Evolutionary conservation across 768 basidiomycete genomes (phyloP), one percentile per base, ranked within the genome.

Genomic region (Floccularia luteovirens): DNA sequence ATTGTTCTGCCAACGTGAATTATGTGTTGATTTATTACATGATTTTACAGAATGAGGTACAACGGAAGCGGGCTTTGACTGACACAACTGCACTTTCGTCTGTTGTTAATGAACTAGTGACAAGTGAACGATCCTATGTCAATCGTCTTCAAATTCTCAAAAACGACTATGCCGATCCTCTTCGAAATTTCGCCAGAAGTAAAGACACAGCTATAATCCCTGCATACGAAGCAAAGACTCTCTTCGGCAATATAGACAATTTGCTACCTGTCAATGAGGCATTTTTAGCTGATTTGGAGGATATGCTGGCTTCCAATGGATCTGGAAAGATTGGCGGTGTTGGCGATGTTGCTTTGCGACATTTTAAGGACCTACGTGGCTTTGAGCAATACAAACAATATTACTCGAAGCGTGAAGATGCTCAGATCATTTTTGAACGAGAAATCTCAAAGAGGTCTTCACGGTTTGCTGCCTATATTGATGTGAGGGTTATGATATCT

Each of bases 241-340:
- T 99, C 17, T 98, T 99, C 50, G 90, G 89, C 40, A 98, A 99
- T 61, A 74, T 97, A 37, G 93, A 97, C 58, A 81, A 77, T 38
- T 72, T 99, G 16, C 60, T 97, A 2, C 82, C 82, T 1, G 86
- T 90, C n/a, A 91, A 97, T 52, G 85, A 90, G 52, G 78, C 80
- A 0, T 93, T 98, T 56, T 64, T 97, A 25, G 57, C 62, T 1
- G 89, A 93, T 53, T 64, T 99, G 24, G 90, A 93, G 57, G 77
- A 72, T 58, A 84, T 91, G 79, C 46, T 79, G 24, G 66, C 66
- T 4, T 75, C 75, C n/a, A 74, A 74, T 48, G 81, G 78, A 36
- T 54, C 64, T 30, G 66, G 62, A 45, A 63, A 63, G 16, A 70
- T 81, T 31, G 74, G 74, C 19, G 77, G 79, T 6, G 69, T 96